phyloP scores from a whole-genome alignment of 345 rosid species.

The Bruguiera gymnorhiza region DNA sequence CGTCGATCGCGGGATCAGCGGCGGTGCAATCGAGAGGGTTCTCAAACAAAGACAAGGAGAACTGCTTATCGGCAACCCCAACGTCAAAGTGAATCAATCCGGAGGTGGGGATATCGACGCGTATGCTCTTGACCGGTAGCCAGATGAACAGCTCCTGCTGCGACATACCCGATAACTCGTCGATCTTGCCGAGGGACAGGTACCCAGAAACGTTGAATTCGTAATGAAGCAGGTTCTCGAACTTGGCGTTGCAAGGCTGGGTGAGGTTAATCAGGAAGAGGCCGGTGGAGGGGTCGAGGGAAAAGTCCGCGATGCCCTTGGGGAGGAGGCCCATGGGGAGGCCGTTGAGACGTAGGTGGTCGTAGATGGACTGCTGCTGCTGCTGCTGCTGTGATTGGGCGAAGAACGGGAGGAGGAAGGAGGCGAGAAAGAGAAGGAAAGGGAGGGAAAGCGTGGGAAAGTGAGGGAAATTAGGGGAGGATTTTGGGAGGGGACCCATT shows the following conservation, averaged over 20 bases:
- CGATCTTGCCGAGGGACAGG: slow-evolving; percentile 20
- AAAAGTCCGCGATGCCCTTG: slow-evolving; percentile 24
- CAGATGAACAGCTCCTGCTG: slow-evolving; percentile 36
- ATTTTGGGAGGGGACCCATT: slow-evolving; percentile 9
- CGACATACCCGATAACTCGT: slow-evolving; percentile 19
- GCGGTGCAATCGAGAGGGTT: slow-evolving; percentile 20
- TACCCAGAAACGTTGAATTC: slow-evolving; percentile 28
- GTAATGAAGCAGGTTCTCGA: slow-evolving; percentile 31
- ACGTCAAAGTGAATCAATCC: slow-evolving; percentile 31
- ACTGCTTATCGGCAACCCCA: slow-evolving; percentile 30
- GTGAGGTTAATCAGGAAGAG: slow-evolving; percentile 22
- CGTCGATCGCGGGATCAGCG: not conserved
- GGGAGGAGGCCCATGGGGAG: slow-evolving; percentile 31
- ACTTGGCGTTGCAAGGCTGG: slow-evolving; percentile 27
- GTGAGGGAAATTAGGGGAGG: not conserved
- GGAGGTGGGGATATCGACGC: slow-evolving; percentile 30
- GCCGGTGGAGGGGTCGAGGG: slow-evolving; percentile 19
- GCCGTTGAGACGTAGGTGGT: slow-evolving; percentile 20
- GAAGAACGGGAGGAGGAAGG: not conserved
- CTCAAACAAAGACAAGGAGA: slow-evolving; percentile 30
- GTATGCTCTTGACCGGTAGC: slow-evolving; percentile 34
- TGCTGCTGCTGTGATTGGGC: not conserved
- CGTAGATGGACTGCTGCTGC: slow-evolving; percentile 16
- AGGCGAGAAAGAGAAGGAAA: slow-evolving; percentile 5
- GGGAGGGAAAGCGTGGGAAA: not conserved